These are phyloP conservation scores for Grosmannia huntii DNA, from an alignment of 2,329 filamentous ascomycete species.

Conservation along the genomic window DNA sequence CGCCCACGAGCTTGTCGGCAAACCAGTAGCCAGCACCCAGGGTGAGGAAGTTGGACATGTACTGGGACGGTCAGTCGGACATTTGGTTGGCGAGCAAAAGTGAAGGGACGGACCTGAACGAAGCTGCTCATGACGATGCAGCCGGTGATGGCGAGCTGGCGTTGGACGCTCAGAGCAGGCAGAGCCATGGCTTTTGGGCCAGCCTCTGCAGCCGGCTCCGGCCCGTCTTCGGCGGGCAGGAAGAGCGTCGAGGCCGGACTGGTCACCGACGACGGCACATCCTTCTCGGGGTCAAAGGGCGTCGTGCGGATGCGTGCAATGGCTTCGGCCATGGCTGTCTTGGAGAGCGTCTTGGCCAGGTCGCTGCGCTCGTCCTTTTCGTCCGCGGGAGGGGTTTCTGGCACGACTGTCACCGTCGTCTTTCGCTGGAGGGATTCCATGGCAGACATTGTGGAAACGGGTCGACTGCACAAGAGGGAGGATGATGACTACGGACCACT, in stretches of 20 bases:
- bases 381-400: background rate
- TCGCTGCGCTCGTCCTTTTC: background rate
- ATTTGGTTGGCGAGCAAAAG: background rate
- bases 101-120: background rate
- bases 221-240: background rate
- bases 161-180: background rate
- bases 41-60: constrained; percentile 19
- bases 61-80: constrained; percentile 10
- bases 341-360: background rate
- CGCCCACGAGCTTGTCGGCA: constrained; percentile 16
- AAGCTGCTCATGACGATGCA: background rate
- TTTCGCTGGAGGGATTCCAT: background rate
- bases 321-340: background rate
- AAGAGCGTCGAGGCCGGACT: background rate
- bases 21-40: constrained; percentile 17
- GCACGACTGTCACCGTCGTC: background rate
- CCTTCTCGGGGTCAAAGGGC: background rate
- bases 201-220: background rate
- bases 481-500: background rate
- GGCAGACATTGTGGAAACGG: background rate
- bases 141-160: background rate
- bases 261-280: background rate
- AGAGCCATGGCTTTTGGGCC: background rate
- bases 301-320: background rate
- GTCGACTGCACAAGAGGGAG: background rate